Percentiles rank a stretch among this genome's conserved stretches.
Evolutionary conservation across 1,284 basidiomycete species (phyloP).

Genomic region (Ganoderma resinaceum): DNA sequence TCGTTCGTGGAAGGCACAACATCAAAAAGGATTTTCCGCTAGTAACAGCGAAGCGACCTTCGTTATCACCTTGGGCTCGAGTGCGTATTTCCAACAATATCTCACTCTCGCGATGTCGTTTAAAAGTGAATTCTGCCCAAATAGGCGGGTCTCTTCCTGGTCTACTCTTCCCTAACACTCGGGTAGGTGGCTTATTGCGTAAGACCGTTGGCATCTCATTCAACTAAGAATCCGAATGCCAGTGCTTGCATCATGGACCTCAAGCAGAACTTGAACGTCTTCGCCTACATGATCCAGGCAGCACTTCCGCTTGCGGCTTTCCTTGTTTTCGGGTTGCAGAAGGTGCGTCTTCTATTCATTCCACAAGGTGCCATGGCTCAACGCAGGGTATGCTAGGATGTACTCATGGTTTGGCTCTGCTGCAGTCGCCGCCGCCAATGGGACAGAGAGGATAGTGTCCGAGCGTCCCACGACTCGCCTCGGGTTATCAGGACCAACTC

Average conservation of each 20-base stretch:
- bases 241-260: conserved; percentile 53
- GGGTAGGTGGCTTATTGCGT: conserved; percentile 15
- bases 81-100: conserved; percentile 26
- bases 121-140: not conserved
- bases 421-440: conserved; percentile 32
- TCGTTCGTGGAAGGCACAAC: conserved; percentile 41
- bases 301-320: conserved; percentile 55
- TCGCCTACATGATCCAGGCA: conserved; percentile 59
- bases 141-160: conserved; percentile 44
- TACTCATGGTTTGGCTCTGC: conserved; percentile 45
- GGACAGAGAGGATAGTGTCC: conserved; percentile 14
- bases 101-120: not conserved
- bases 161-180: conserved; percentile 28
- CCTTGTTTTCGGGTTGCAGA: conserved; percentile 55
- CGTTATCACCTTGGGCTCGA: conserved; percentile 40
- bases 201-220: not conserved
- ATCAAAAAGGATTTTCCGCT: conserved; percentile 53
- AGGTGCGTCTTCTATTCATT: conserved; percentile 38
- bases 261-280: conserved; percentile 38
- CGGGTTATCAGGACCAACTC: conserved; percentile 16
- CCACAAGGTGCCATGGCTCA: not conserved
- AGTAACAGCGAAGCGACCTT: conserved; percentile 42
- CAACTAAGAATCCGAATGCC: not conserved
- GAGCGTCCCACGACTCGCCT: conserved; percentile 4
- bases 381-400: conserved; percentile 40